Percentiles rank a stretch among this genome's conserved stretches.
These are phyloP conservation scores for Solanum ossicruentum DNA, from an alignment of 257 asterid species.

Conservation along the genomic window DNA sequence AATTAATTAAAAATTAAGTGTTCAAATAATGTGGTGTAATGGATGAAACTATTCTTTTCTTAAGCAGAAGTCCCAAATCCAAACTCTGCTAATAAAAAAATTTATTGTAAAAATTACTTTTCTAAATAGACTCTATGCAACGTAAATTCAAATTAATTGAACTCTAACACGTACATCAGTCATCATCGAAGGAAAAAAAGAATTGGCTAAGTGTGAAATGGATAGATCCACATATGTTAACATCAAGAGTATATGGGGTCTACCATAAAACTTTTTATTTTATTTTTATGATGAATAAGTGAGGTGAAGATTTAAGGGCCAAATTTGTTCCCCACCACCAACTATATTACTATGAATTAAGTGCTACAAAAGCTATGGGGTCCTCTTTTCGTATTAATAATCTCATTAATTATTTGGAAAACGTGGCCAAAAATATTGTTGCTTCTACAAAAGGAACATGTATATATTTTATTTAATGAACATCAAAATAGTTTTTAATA, in stretches of 20 bases:
- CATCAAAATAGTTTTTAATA: no score
- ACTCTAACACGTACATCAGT: no score
- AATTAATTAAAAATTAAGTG: background rate
- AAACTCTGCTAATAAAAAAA: no score
- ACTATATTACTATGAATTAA: background rate
- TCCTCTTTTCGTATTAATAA: background rate
- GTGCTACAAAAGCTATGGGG: background rate
- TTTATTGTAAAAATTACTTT: no score
- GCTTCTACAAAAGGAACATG: slow-evolving; percentile 2
- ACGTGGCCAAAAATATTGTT: slow-evolving; percentile 13
- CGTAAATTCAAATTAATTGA: no score
- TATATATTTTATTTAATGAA: background rate
- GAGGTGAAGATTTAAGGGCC: background rate
- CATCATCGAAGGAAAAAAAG: no score
- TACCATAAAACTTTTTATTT: background rate
- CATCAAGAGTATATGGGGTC: background rate
- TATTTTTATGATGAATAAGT: background rate
- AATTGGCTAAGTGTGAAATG: background rate
- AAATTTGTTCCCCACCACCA: background rate
- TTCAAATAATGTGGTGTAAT: background rate
- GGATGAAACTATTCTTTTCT: no score
- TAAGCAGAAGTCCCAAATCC: no score
- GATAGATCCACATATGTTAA: background rate
- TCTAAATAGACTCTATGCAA: no score
- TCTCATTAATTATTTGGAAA: slow-evolving; percentile 1